A percentile compares a stretch with the other conserved stretches of the same genome.
Conservation (phyloP, 805 yeast genomes). For the Blastobotrys terrestris region DNA sequence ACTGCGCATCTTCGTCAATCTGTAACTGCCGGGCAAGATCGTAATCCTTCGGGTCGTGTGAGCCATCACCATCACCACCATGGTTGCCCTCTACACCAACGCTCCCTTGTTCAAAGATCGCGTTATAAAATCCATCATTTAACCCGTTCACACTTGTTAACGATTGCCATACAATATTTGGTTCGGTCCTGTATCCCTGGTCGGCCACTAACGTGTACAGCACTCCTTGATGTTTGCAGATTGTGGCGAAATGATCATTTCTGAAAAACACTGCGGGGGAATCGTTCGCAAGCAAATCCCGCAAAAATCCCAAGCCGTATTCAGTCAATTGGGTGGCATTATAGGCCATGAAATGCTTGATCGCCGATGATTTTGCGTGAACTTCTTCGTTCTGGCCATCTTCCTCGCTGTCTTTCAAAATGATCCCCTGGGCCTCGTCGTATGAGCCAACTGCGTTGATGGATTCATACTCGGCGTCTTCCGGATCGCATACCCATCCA, state of each 20-base stretch:
- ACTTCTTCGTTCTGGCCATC: constrained; percentile 14
- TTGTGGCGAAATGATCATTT: constrained; percentile 81
- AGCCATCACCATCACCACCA: neutral
- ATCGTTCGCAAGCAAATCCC: constrained; percentile 41
- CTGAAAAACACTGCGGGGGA: constrained; percentile 71
- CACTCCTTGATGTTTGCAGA: constrained; percentile 40
- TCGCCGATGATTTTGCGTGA: constrained; percentile 17
- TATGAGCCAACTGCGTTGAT: constrained; percentile 39
- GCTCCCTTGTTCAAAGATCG: constrained; percentile 47
- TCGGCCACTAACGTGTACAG: constrained; percentile 72
- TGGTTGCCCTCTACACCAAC: constrained; percentile 9
- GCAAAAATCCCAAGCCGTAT: constrained; percentile 51
- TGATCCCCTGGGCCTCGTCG: constrained; percentile 54
- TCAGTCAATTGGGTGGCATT: constrained; percentile 74
- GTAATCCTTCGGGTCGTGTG: constrained; percentile 20
- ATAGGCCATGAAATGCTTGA: constrained; percentile 45
- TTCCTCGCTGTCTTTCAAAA: constrained; percentile 43
- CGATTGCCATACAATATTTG: constrained; percentile 76
- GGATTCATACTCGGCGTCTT: constrained; percentile 31
- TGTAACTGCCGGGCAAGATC: constrained; percentile 18
- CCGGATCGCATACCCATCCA: constrained; percentile 70
- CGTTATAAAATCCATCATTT: constrained; percentile 64
- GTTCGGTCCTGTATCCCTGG: constrained; percentile 45
- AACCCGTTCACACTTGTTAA: constrained; percentile 60
- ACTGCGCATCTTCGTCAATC: neutral